Evolutionary conservation across 176 grass and related monocot genomes (phyloP), one percentile per base, ranked within the genome.

Genomic region (Oropetium thomaeum): DNA sequence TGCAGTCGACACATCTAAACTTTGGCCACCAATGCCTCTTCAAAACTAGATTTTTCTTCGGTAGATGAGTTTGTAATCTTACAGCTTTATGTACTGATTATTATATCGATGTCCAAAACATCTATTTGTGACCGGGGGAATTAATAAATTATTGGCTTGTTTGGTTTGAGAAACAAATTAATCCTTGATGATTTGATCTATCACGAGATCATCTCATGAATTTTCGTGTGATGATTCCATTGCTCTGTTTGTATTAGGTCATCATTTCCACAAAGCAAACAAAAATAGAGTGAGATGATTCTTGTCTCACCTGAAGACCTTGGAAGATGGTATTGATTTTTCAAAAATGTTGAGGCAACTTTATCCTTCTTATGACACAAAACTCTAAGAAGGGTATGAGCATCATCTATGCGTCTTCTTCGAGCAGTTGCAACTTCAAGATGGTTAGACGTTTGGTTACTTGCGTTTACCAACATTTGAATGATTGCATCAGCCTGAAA

Each of bases 361-460:
- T 84, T 82, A 70, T 97, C 93, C 76, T 91, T 97, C 75, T 97
- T 93, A 85, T 97, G 93, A 75, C 93, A 97, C 73, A 97, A 74
- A 89, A 97, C 72, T 69, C 93, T 76, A 73, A 97, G 87, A 84
- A 97, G 81, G 27, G 90, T 97, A 79, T 93, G 73, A 41, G 81
- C 76, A 91, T 89, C 88, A 81, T 86, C 89, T 67, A 75, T 77
- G 79, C 76, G 52, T 82, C 87, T 89, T 70, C 58, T 86, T 80
- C 4, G 58, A 80, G 40, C 28, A 37, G 62, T 76, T 69, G 48
- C 70, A 37, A 76, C 58, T 66, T 93, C 84, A 67, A 58, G 66
- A 93, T 84, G 40, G 30, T 76, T 60, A 32, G 90, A 45, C 25
- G 72, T 71, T 80, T 89, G 90, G 37, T 93, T 86, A 85, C 90